phyloP scores from a whole-genome alignment of 2,329 filamentous ascomycete genomes.

The Sporothrix inflata region DNA sequence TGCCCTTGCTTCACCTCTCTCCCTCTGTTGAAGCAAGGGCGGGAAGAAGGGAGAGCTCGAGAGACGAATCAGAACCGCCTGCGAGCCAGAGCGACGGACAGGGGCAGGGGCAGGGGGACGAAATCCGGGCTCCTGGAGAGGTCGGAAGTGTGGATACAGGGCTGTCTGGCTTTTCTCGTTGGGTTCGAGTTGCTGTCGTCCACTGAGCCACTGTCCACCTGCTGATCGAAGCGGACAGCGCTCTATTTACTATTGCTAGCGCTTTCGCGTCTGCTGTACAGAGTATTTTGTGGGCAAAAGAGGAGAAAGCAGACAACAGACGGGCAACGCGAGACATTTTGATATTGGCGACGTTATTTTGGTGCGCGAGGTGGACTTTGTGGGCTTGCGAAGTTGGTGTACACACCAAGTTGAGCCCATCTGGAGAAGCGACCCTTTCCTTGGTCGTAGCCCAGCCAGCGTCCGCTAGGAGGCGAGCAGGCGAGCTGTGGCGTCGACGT shows the following conservation, averaged over 20 bases:
- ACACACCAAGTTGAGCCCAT: background rate
- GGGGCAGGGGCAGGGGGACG: background rate
- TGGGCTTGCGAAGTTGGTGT: background rate
- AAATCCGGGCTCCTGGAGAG: background rate
- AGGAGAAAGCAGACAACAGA: background rate
- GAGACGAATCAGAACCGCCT: background rate
- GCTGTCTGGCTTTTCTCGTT: background rate
- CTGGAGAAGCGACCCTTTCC: background rate
- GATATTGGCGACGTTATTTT: background rate
- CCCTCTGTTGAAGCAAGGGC: slow-evolving; percentile 6
- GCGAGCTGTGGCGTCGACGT: background rate
- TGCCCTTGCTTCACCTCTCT: slow-evolving; percentile 1
- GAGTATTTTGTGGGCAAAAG: background rate
- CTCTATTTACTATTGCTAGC: too few relatives aligned
- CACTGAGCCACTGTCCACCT: too few relatives aligned
- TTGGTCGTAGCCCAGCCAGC: background rate
- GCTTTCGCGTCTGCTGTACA: background rate
- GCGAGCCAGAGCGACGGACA: background rate
- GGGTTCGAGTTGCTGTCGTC: background rate
- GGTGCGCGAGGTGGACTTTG: background rate
- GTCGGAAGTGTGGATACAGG: background rate
- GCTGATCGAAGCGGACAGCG: too few relatives aligned
- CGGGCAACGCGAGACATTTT: slow-evolving; percentile 7
- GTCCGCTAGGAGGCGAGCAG: background rate
- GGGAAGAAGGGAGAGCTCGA: background rate